These are phyloP conservation scores for Colletotrichum lupini DNA, from an alignment of 2,329 filamentous ascomycete genomes.

Conservation along the genomic window DNA sequence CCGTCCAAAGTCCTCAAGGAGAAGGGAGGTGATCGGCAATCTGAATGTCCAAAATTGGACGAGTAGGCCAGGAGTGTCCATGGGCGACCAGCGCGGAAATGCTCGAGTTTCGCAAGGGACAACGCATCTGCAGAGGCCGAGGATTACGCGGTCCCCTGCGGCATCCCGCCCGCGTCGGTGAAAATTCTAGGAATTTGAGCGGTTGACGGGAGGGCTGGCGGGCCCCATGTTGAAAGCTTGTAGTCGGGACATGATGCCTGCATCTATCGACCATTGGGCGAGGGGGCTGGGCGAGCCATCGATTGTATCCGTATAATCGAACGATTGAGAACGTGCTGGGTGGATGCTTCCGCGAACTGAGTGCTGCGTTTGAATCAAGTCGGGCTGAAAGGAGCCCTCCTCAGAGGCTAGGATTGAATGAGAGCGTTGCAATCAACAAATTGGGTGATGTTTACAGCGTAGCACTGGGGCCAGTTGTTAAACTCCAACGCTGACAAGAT, in stretches of 20 bases:
- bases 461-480: neutral
- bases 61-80: neutral
- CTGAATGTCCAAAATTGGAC: neutral
- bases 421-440: constrained; percentile 10
- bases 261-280: neutral
- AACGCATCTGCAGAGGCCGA: neutral
- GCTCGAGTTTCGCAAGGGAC: neutral
- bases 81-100: neutral
- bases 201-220: neutral
- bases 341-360: neutral
- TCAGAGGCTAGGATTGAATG: neutral
- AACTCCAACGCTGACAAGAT: neutral
- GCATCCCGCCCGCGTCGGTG: neutral
- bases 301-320: neutral
- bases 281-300: neutral
- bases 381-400: neutral
- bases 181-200: neutral
- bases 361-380: neutral
- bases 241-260: constrained; percentile 3
- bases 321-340: neutral
- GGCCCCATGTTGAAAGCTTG: constrained; percentile 10
- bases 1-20: neutral
- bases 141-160: constrained; percentile 15
- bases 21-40: constrained; percentile 5
- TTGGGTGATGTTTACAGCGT: constrained; percentile 10